Base-by-base conservation (phyloP, 768 basidiomycete species). In the Auricularia sp. region DNA sequence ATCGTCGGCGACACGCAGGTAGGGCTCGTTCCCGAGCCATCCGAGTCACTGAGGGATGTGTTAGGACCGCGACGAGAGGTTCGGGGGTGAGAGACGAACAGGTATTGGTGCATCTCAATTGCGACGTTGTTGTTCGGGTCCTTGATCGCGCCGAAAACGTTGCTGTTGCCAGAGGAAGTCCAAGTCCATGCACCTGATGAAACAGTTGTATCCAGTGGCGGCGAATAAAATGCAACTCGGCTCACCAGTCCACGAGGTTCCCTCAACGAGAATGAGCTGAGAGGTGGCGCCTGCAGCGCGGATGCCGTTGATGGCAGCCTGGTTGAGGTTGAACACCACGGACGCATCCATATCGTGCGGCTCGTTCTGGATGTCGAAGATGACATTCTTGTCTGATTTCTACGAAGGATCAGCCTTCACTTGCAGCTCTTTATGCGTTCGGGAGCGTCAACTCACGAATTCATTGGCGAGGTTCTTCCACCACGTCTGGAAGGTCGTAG, bases 51-150 rank as follows among this genome's bases (percentile, higher is more conserved):
- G 39, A 42, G 39, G 39, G 3, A 8, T 14, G 3, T 42, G 8
- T 42, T 14, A 42, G 39, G 39, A 5, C 8, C 1, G 39, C 3
- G 7, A 42, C 2, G 29, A 42, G 8, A 42, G 39, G 39, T 5
- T 8, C 12, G 39, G 39, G 12, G 39, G 3, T 2, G 29, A 29
- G 29, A 29, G 12, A 4, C 39, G 39, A 1, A 42, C 39, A 87
- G 84, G 76, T 87, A 87, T 71, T 87, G 84, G 72, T 87, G 85
- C 83, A 86, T 86, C 70, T 87, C 83, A 66, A 85, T 82, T 39
- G 83, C 84, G 64, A 81, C 70, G 71, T 86, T 86, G 76, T 85
- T 84, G 75, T 80, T 79, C 61, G 84, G 84, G 69, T 87, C 85
- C 56, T 74, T 76, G 74, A 87, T 77, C 29, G 75, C 74, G 21